phyloP scores from a whole-genome alignment of 163 green algal genomes.

The Smithsoniella earleae region DNA sequence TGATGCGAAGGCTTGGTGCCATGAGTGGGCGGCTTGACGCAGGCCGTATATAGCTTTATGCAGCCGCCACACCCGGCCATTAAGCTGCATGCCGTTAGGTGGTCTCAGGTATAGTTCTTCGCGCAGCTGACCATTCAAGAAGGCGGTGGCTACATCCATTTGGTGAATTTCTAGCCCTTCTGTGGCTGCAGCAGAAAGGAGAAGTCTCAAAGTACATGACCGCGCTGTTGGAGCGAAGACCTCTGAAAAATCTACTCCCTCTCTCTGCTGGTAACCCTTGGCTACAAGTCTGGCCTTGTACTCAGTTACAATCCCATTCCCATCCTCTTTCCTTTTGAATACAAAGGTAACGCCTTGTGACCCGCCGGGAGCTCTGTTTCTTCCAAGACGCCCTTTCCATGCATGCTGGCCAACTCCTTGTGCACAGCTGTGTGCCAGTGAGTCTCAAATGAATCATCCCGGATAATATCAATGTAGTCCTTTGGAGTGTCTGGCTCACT shows the following conservation, averaged over 20 bases:
- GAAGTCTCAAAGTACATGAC: not conserved
- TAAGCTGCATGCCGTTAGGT: not conserved
- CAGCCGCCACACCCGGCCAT: conserved; percentile 32
- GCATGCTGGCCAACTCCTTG: conserved; percentile 32
- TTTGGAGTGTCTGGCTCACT: too few species aligned
- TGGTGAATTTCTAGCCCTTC: not conserved
- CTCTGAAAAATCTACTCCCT: conserved; percentile 11
- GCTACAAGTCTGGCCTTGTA: not conserved
- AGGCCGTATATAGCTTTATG: conserved; percentile 44
- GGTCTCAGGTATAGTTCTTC: conserved; percentile 5
- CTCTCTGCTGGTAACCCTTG: not conserved
- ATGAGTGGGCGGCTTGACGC: conserved; percentile 40
- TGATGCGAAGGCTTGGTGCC: too few species aligned
- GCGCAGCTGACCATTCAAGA: not conserved
- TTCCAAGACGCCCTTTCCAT: conserved; percentile 33
- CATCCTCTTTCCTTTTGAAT: conserved; percentile 46
- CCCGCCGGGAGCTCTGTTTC: conserved; percentile 29
- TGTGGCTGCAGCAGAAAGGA: conserved; percentile 1
- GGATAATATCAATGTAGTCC: not conserved
- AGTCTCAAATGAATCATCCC: not conserved
- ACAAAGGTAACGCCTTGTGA: conserved; percentile 38
- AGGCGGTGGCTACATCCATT: conserved; percentile 5
- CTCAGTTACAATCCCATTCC: not conserved
- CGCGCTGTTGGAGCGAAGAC: not conserved
- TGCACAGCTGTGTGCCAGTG: conserved; percentile 31